phyloP scores from a whole-genome alignment of 768 basidiomycete genomes.

The Boletellus sp. region DNA sequence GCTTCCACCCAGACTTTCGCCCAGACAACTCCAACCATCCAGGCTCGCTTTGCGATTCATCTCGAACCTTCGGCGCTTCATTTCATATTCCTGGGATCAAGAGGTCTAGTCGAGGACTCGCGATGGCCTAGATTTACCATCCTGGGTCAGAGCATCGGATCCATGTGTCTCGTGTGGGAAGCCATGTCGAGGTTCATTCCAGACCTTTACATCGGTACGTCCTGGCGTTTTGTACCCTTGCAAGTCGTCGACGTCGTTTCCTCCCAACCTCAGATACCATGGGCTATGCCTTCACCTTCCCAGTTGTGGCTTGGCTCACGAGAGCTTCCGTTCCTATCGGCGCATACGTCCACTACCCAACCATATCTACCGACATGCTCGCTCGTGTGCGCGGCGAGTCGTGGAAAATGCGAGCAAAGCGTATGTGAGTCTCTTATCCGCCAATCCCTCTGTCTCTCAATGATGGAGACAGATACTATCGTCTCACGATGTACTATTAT shows the following conservation, averaged over 20 bases:
- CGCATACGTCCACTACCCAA: conserved; percentile 95
- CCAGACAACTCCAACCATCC: background rate
- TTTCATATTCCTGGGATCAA: conserved; percentile 75
- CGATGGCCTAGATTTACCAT: conserved; percentile 91
- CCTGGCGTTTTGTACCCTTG: background rate
- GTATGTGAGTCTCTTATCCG: conserved; percentile 18
- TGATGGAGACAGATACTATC: conserved; percentile 67
- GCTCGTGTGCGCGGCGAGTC: conserved; percentile 53
- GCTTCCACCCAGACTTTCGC: background rate
- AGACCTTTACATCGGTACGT: conserved; percentile 84
- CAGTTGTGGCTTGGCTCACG: conserved; percentile 58
- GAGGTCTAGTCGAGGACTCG: conserved; percentile 72
- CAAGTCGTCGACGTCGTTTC: conserved; percentile 4
- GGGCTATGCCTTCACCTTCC: conserved; percentile 96
- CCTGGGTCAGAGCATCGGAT: conserved; percentile 86
- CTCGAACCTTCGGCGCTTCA: conserved; percentile 63
- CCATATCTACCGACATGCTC: conserved; percentile 93
- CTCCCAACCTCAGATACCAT: conserved; percentile 69
- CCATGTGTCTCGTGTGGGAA: conserved; percentile 79
- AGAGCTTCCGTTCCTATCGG: conserved; percentile 64
- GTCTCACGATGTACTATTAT: conserved; percentile 82
- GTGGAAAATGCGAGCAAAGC: conserved; percentile 24
- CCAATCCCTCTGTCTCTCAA: background rate
- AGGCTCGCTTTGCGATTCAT: conserved; percentile 80
- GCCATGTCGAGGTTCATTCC: conserved; percentile 77